Percentiles rank a stretch among this genome's conserved stretches.
These are phyloP conservation scores for Pseudogymnoascus sp. DNA, from an alignment of 2,329 filamentous ascomycete species.

Conservation along the genomic window DNA sequence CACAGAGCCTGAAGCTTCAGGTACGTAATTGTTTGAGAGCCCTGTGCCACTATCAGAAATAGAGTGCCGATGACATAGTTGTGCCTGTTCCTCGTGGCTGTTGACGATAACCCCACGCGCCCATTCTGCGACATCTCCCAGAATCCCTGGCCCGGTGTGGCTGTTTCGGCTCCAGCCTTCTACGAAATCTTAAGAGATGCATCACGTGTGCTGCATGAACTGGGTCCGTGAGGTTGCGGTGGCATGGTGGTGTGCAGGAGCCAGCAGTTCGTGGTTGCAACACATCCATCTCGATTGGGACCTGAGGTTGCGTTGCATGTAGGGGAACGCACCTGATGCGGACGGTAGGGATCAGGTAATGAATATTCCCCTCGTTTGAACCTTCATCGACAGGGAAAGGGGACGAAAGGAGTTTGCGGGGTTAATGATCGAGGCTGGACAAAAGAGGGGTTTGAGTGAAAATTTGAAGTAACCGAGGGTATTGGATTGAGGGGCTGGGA, in stretches of 20 bases:
- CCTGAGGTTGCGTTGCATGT: neutral
- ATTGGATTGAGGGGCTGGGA: neutral
- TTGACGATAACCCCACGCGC: neutral
- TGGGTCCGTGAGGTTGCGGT: neutral
- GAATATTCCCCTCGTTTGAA: neutral
- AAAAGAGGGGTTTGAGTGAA: neutral
- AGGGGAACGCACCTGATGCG: neutral
- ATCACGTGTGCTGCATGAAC: neutral
- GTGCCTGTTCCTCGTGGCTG: neutral
- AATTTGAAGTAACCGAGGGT: neutral
- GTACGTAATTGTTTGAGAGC: neutral
- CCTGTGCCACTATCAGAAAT: neutral
- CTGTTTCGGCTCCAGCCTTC: neutral
- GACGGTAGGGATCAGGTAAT: neutral
- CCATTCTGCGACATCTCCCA: neutral
- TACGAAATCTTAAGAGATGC: neutral
- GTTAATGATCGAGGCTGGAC: neutral
- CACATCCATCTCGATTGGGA: neutral
- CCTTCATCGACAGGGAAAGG: neutral
- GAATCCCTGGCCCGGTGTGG: neutral
- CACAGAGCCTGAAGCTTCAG: neutral
- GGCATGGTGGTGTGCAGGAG: neutral
- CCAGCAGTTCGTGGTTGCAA: neutral
- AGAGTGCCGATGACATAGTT: conserved; percentile 3
- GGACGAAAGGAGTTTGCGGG: neutral